Evolutionary conservation across 73 alveolate species (phyloP).

Genomic region (Paramecium sexaurelia): DNA sequence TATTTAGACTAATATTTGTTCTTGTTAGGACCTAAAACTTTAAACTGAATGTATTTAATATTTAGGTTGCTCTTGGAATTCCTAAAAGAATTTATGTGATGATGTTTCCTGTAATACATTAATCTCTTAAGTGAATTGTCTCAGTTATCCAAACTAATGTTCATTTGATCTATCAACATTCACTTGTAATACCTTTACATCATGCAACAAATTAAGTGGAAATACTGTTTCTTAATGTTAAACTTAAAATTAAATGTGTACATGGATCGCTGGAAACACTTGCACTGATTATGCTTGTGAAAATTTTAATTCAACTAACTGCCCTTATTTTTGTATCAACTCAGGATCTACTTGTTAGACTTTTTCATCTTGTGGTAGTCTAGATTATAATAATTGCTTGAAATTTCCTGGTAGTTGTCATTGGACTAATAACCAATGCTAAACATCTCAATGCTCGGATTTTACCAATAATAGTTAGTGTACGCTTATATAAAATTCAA

Average conservation of each 20-base stretch:
- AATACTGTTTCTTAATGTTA: background rate
- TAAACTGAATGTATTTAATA: background rate
- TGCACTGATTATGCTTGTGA: background rate
- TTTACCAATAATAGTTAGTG: background rate
- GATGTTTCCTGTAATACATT: background rate
- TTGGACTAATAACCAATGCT: background rate
- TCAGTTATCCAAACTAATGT: background rate
- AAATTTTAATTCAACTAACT: background rate
- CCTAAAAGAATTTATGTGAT: background rate
- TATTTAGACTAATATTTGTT: background rate
- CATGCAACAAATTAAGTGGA: background rate
- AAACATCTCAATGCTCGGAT: background rate
- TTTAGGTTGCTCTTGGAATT: background rate
- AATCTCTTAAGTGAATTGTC: background rate
- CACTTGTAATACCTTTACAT: background rate
- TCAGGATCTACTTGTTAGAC: background rate
- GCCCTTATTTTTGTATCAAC: background rate
- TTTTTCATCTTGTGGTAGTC: background rate
- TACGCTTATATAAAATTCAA: background rate
- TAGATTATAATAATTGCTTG: background rate
- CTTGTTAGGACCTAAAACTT: background rate
- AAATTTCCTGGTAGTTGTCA: background rate
- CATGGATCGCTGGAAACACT: background rate
- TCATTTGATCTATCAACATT: background rate
- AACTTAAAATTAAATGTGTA: background rate